Base-by-base conservation (phyloP, 169 alveolate species). In the Babesia sp. region DNA sequence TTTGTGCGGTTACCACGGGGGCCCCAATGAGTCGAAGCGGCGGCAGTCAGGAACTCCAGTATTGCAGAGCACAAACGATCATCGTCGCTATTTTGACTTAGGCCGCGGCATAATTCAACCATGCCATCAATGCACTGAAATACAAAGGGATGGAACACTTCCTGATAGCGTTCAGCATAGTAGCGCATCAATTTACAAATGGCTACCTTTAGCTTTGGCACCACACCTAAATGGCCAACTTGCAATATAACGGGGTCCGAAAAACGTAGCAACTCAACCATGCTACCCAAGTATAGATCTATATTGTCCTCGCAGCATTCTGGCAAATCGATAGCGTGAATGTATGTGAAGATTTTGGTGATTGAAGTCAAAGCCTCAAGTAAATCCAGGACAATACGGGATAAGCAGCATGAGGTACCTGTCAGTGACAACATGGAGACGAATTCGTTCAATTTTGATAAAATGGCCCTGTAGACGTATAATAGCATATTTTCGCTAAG, bases 161-260 rank as follows among this genome's bases (percentile, higher is more conserved):
- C 89, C 69, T 81, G 89, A 36, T 81, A 81, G 22, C 89, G 41
- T 37, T 81, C 89, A 16, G 85, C 89, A 48, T 81, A 81, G 68
- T 60, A 81, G 22, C 81, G 60, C 63, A 81, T 46, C 5, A 81
- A 59, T 61, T 71, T 81, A 58, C 71, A 34, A 20, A 81, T 64
- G 24, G 84, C 63, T 16, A 72, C 70, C 46, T 81, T 81, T 53
- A 71, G 16, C 46, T 58, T 81, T 26, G 24, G 0, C 28, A 79
- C 56, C 1, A 58, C 37, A 14, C 73, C 86, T 77, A 41, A 3
- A n/a, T 54, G 36, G 68, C 70, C 87, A 7, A 39, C 29, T 55
- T 71, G 69, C 8, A 29, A 9, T 8, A 79, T 36, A 3, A 37
- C n/a, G 54, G 63, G 83, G 50, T 79, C 70, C 12, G 73, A 66